Percentiles rank a stretch among this genome's conserved stretches.
These are phyloP conservation scores for Solanum clarkiae DNA, from an alignment of 257 asterid species.

Conservation along the genomic window DNA sequence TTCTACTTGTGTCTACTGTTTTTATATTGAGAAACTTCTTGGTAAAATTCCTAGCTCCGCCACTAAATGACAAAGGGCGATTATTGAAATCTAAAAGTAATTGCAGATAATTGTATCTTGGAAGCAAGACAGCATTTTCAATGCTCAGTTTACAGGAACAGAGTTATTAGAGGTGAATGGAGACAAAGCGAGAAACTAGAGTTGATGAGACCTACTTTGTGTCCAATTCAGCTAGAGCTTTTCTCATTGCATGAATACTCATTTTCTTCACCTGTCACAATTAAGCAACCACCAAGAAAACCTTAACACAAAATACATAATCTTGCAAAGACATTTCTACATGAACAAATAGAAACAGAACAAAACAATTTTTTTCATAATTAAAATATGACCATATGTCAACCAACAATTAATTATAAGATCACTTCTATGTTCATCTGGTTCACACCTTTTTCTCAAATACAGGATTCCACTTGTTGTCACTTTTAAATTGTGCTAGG, in stretches of 20 bases:
- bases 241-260: constrained; percentile 34
- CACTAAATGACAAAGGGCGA: not conserved
- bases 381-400: not conserved
- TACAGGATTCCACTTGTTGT: not conserved
- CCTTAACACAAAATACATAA: not conserved
- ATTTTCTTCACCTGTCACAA: constrained; percentile 62
- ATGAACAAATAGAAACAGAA: not conserved
- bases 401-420: not conserved
- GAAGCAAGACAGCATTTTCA: not conserved
- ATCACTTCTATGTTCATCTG: not conserved
- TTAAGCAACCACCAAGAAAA: not conserved
- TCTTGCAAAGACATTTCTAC: not conserved
- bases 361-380: not conserved
- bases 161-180: not conserved
- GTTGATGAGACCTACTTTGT: not conserved
- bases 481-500: not conserved
- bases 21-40: not conserved
- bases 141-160: not conserved
- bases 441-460: not conserved
- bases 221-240: constrained; percentile 28
- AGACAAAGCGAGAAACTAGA: not conserved
- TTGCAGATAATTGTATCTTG: not conserved
- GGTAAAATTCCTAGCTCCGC: too few relatives aligned
- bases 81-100: not conserved
- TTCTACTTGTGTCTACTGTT: not conserved